These are phyloP conservation scores for Kluyveromyces wickerhamii DNA, from an alignment of 805 yeast species.

Conservation along the genomic window DNA sequence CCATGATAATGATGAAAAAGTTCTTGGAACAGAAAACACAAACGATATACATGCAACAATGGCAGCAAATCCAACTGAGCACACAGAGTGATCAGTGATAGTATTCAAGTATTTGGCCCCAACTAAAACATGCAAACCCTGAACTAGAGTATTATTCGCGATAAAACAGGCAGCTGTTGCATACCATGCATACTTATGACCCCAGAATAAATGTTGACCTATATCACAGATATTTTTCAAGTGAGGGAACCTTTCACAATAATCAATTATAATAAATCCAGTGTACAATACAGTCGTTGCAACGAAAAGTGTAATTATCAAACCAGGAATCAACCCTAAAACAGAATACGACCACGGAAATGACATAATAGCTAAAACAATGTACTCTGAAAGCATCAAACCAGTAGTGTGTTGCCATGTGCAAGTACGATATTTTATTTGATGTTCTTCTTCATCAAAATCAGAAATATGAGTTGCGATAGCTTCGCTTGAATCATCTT, in stretches of 20 bases:
- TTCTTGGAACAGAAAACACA: conserved; percentile 47
- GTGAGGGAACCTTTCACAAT: conserved; percentile 46
- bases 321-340: conserved; percentile 50
- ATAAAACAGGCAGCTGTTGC: conserved; percentile 48
- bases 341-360: conserved; percentile 60
- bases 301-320: conserved; percentile 45
- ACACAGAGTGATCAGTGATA: conserved; percentile 39
- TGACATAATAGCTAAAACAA: conserved; percentile 56
- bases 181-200: conserved; percentile 44
- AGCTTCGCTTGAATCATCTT: too few species aligned
- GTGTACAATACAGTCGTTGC: conserved; percentile 47
- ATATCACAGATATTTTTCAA: conserved; percentile 49
- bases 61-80: conserved; percentile 46
- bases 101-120: conserved; percentile 56
- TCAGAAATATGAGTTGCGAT: too few species aligned
- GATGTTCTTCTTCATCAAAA: conserved; percentile 18
- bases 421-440: conserved; percentile 43
- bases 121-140: conserved; percentile 51
- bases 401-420: conserved; percentile 56
- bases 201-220: conserved; percentile 50
- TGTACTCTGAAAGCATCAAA: conserved; percentile 51
- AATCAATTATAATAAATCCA: conserved; percentile 46
- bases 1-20: conserved; percentile 43
- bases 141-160: conserved; percentile 48
- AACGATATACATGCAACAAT: conserved; percentile 43